Evolutionary conservation across 148 eudicot species (phyloP).

Genomic region (Chenopodium album): DNA sequence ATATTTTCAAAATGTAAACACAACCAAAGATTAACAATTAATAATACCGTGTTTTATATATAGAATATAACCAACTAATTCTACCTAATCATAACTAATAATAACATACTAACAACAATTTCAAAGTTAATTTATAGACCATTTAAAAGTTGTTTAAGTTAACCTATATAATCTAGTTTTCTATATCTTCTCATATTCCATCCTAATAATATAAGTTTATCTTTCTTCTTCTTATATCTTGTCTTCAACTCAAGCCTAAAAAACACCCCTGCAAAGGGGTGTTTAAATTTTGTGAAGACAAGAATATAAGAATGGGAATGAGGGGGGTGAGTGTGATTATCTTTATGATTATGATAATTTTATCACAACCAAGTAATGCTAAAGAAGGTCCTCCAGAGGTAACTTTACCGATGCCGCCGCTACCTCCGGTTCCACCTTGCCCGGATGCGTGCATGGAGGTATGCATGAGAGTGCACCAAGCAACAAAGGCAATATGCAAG

Average conservation of each 20-base stretch:
- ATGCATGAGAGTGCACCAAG: conserved; percentile 4
- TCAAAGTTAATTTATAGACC: background rate
- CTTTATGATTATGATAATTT: background rate
- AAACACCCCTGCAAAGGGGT: conserved; percentile 7
- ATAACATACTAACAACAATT: background rate
- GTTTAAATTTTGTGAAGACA: background rate
- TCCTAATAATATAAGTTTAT: background rate
- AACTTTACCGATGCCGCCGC: background rate
- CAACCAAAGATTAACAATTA: background rate
- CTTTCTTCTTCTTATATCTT: background rate
- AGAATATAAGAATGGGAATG: background rate
- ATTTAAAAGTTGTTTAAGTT: background rate
- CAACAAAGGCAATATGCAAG: background rate
- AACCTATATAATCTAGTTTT: background rate
- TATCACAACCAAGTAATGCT: background rate
- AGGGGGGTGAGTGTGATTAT: background rate
- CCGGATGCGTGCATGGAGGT: conserved; percentile 7
- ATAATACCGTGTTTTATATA: background rate
- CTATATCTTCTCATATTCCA: background rate
- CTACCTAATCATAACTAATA: background rate
- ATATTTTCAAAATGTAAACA: background rate
- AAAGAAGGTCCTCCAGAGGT: background rate
- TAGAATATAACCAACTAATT: background rate
- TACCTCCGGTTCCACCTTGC: conserved; percentile 1
- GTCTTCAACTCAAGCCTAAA: background rate